phyloP scores from a whole-genome alignment of 2,329 filamentous ascomycete species.

The Escovopsis sp. region DNA sequence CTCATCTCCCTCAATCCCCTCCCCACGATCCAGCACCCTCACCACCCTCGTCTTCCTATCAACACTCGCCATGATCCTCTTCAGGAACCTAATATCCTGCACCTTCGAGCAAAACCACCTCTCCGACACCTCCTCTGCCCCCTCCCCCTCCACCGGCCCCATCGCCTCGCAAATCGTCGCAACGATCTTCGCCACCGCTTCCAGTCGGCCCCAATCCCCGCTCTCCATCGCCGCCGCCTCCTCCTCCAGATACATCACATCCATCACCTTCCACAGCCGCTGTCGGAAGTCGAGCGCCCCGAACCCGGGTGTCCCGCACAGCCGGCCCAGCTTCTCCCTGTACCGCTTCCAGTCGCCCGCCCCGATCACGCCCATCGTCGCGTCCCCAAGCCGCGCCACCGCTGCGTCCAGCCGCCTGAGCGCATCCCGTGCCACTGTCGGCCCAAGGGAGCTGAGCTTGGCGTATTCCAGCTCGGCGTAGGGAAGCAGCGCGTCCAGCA shows the following conservation, averaged over 20 bases:
- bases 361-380: slow-evolving; percentile 8
- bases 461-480: background rate
- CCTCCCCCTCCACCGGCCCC: slow-evolving; percentile 12
- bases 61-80: slow-evolving; percentile 8
- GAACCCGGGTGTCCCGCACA: slow-evolving; percentile 6
- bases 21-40: background rate
- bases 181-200: slow-evolving; percentile 12
- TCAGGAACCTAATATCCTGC: slow-evolving; percentile 11
- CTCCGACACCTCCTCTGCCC: slow-evolving; percentile 4
- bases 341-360: slow-evolving; percentile 9
- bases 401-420: slow-evolving; percentile 1
- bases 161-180: slow-evolving; percentile 12
- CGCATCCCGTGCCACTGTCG: slow-evolving; percentile 1
- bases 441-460: background rate
- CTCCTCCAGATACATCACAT: slow-evolving; percentile 14
- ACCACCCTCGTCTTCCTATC: background rate
- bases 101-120: slow-evolving; percentile 13
- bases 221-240: slow-evolving; percentile 12
- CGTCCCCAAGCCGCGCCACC: slow-evolving; percentile 1
- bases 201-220: slow-evolving; percentile 13
- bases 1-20: no score
- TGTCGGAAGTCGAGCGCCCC: slow-evolving; percentile 8
- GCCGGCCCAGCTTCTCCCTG: slow-evolving; percentile 8
- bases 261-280: slow-evolving; percentile 10
- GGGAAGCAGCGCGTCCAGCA: background rate